These are phyloP conservation scores for Fistulina hepatica DNA, from an alignment of 1,284 basidiomycete genomes.

Conservation along the genomic window DNA sequence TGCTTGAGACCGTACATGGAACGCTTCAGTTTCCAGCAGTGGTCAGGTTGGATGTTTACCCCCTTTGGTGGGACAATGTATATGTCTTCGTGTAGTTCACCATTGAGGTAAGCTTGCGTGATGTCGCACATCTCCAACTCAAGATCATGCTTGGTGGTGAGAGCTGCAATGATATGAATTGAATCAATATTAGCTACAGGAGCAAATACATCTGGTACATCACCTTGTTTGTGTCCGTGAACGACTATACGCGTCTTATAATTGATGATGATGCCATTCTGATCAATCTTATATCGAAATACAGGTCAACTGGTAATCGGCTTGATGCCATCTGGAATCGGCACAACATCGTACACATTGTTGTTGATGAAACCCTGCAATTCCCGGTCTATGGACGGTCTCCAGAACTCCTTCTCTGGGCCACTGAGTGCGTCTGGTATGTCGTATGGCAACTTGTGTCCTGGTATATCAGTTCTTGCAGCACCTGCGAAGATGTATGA, in stretches of 20 bases:
- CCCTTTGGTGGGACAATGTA: constrained; percentile 15
- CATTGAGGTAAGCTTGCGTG: constrained; percentile 24
- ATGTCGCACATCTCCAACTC: constrained; percentile 27
- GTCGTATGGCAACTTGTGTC: too few relatives aligned
- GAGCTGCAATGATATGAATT: constrained; percentile 22
- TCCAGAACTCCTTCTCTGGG: too few relatives aligned
- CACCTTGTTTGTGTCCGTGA: constrained; percentile 12
- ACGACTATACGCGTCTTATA: constrained; percentile 14
- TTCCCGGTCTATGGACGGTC: too few relatives aligned
- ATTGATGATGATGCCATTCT: constrained; percentile 11
- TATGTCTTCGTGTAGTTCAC: constrained; percentile 13
- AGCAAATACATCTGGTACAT: constrained; percentile 25
- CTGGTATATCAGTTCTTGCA: not conserved
- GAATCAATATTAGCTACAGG: constrained; percentile 23
- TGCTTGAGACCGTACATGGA: constrained; percentile 19
- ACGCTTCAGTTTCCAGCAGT: constrained; percentile 14
- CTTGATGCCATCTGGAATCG: constrained; percentile 12
- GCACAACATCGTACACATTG: constrained; percentile 14
- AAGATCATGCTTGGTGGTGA: constrained; percentile 22
- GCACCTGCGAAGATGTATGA: constrained; percentile 1
- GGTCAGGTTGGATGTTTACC: constrained; percentile 7
- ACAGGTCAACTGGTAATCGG: constrained; percentile 6
- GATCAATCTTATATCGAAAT: constrained; percentile 4
- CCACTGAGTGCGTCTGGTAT: too few relatives aligned
- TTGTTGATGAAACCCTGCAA: constrained; percentile 11